Percentiles rank a stretch among this genome's conserved stretches.
Conservation (phyloP, 108 stramenopile species). For the Tribonema minus region DNA sequence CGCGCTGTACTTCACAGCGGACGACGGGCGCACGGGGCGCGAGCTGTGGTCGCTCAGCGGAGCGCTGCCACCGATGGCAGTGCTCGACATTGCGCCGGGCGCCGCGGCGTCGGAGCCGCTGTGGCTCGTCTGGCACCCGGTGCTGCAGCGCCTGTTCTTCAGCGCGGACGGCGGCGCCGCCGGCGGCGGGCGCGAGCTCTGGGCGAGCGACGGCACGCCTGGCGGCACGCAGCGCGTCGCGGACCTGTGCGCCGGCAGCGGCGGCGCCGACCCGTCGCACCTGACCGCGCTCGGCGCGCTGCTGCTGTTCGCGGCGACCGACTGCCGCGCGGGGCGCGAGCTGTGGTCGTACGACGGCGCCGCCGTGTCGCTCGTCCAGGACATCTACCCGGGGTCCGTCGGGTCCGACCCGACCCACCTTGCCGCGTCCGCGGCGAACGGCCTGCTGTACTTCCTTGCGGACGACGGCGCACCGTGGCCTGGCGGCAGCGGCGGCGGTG, state of each 20-base stretch:
- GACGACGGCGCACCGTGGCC: neutral
- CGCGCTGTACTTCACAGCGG: constrained; percentile 39
- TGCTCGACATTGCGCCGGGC: constrained; percentile 14
- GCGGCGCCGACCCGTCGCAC: constrained; percentile 25
- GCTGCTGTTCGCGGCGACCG: constrained; percentile 36
- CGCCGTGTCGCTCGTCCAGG: constrained; percentile 16
- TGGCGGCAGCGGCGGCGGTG: neutral
- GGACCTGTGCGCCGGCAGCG: constrained; percentile 27
- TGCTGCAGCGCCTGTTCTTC: constrained; percentile 25
- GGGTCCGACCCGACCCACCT: constrained; percentile 32
- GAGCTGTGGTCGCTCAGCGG: constrained; percentile 45
- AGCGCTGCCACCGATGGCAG: neutral
- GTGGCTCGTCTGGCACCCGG: constrained; percentile 9
- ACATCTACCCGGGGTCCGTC: constrained; percentile 5
- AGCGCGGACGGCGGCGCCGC: constrained; percentile 36
- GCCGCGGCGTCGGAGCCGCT: neutral
- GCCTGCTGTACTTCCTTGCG: constrained; percentile 14
- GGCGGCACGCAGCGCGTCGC: constrained; percentile 18
- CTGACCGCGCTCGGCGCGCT: neutral
- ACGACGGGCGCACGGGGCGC: constrained; percentile 27
- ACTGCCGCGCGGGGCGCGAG: constrained; percentile 37
- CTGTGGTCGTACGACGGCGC: constrained; percentile 46
- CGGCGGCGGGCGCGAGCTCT: constrained; percentile 43
- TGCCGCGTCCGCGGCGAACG: neutral
- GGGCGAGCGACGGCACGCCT: constrained; percentile 43